phyloP scores from a whole-genome alignment of 805 yeast species.

The Metschnikowia aberdeeniae region DNA sequence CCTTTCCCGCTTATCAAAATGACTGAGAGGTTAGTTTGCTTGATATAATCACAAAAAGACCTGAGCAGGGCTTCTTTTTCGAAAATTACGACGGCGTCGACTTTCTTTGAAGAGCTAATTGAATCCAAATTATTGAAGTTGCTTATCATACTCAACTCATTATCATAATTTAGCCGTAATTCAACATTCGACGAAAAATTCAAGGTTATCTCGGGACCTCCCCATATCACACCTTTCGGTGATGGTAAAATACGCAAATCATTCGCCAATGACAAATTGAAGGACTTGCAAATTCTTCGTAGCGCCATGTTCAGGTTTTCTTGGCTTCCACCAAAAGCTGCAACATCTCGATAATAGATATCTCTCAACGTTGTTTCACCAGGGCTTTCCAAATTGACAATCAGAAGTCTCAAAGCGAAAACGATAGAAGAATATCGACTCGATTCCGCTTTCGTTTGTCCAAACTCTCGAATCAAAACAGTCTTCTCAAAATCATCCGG shows the following conservation, averaged over 20 bases:
- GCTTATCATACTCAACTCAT: conserved; percentile 7
- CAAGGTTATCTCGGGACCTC: conserved; percentile 8
- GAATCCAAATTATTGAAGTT: background rate
- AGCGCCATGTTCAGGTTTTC: conserved; percentile 10
- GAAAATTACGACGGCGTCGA: conserved; percentile 22
- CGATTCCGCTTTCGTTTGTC: conserved; percentile 10
- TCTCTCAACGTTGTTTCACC: conserved; percentile 14
- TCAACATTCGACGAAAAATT: background rate
- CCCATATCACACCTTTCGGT: conserved; percentile 16
- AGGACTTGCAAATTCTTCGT: conserved; percentile 3
- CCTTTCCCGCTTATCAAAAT: conserved; percentile 17
- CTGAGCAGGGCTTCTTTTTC: conserved; percentile 42
- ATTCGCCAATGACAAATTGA: conserved; percentile 3
- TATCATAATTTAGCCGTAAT: background rate
- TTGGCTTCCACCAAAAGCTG: conserved; percentile 15
- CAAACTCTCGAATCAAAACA: conserved; percentile 7
- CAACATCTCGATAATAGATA: conserved; percentile 15
- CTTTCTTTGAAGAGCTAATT: background rate
- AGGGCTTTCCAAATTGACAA: conserved; percentile 6
- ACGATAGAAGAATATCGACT: conserved; percentile 9
- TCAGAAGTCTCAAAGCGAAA: conserved; percentile 7
- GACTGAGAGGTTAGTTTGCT: background rate
- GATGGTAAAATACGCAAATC: conserved; percentile 12
- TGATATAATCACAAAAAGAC: conserved; percentile 25
- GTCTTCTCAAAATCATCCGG: background rate